Evolutionary conservation across 2,329 filamentous ascomycete species (phyloP), one percentile per base, ranked within the genome.

Genomic region (Ophiostoma montium): DNA sequence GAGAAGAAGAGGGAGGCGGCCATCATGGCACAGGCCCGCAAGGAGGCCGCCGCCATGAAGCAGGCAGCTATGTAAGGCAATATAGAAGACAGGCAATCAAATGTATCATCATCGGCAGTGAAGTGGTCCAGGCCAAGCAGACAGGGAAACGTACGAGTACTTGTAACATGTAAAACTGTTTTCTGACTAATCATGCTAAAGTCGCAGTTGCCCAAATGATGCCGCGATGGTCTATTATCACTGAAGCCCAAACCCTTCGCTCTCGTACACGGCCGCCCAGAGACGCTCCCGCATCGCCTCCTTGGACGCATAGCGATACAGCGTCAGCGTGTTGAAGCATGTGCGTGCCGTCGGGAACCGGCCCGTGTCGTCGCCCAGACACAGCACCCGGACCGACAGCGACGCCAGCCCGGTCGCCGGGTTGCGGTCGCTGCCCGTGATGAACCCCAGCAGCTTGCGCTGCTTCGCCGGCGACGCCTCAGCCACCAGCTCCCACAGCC

Each of bases 241-340:
- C 62, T 89, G 92, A 63, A 95, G 70, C 31, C 88, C 88, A 72
- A 95, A 95, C 3, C 89, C 89, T 63, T 94, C 87, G 59, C 88
- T 94, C 64, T 89, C 87, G 55, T 78, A 70, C n/a, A 95, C 87
- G 4, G 89, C 89, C 54, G 78, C 76, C 87, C 88, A 94, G 31
- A 95, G 67, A 68, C 80, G 79, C 47, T 64, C 67, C 62, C 86
- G 82, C 52, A 95, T 63, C 56, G 76, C 80, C 60, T 80, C 72
- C 56, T 72, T 77, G 3, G 75, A 78, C 33, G 65, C 61, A 63
- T 90, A 95, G 42, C 78, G 74, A 67, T 82, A 90, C 50, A 95
- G 66, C 5, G 82, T 80, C 54, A 95, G 60, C 62, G 82, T 78
- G 62, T 95, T 95, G 67, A 95, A 95, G 63, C 89, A 95, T 8